Base-by-base conservation (phyloP, 331 rosid species). In the Quercus tomentella region DNA sequence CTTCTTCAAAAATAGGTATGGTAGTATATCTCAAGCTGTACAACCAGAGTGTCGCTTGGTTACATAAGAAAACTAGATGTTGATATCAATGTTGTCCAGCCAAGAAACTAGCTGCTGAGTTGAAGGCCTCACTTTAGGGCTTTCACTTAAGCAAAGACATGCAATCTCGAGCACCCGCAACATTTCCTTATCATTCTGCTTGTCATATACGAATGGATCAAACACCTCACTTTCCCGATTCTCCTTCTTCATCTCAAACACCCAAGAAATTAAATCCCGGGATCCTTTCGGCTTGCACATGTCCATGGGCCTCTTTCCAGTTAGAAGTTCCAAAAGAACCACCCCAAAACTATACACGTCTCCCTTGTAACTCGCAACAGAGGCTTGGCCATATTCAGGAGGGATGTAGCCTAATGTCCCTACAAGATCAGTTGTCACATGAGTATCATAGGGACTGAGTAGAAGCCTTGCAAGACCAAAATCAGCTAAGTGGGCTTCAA, bases 381-480 rank as follows among this genome's bases (percentile, higher is more conserved):
- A 79, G 56, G 94, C 82, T 83, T 92, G 97, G 56, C 97, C 79
- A 57, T 92, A 92, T 76, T 92, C 95, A 0, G 97, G 97, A 55
- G 94, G 95, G 74, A 92, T 90, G 31, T 92, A 92, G 23, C 97
- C 97, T 69, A 90, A 73, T 0, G 97, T 92, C 20, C 97, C 97
- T 3, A 92, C 97, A 26, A 92, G 80, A 49, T 89, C 95, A 49
- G 97, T 90, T 26, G 97, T 90, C 6, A 92, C 91, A 70, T 92
- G 97, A 54, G 94, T 88, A 54, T 84, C 92, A 3, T 89, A 86
- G 3, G 97, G 94, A 41, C 45, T 41, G 73, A 71, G 88, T 70
- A 92, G 82, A 15, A 90, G 83, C 82, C 97, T 84, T 16, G 97
- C 79, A 37, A 92, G 91, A 54, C 97, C 95, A 37, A 92, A 92